Conservation (phyloP, 164 flowering plant species). For the Akebia trifoliata region DNA sequence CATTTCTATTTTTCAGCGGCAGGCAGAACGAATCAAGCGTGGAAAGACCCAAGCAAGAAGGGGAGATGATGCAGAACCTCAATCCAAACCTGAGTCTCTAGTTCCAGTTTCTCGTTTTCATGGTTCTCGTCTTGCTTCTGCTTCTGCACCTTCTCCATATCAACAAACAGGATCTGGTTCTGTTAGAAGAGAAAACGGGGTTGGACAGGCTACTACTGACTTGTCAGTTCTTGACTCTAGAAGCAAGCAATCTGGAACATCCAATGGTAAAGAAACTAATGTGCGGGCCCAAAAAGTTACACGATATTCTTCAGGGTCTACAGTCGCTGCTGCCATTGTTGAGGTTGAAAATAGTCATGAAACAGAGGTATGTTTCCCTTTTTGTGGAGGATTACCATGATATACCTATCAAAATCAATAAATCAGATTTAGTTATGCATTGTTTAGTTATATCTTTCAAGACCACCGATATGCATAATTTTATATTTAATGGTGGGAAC, state of each 20-base stretch:
- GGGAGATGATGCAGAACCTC: conserved; percentile 84
- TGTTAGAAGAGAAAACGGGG: conserved; percentile 11
- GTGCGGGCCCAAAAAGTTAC: conserved; percentile 46
- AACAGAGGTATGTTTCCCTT: conserved; percentile 53
- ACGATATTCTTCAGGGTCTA: conserved; percentile 52
- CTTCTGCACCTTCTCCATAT: conserved; percentile 65
- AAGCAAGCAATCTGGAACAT: conserved; percentile 18
- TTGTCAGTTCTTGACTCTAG: conserved; percentile 22
- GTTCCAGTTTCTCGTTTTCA: conserved; percentile 69
- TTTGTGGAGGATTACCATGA: conserved; percentile 22
- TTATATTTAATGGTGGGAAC: background rate
- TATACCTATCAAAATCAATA: background rate
- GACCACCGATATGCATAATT: conserved; percentile 10
- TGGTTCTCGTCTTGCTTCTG: conserved; percentile 89
- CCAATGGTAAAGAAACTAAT: conserved; percentile 25
- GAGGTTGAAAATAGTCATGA: conserved; percentile 84
- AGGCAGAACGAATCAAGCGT: conserved; percentile 77
- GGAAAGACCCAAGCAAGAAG: conserved; percentile 66
- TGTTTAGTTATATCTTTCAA: too few relatives aligned
- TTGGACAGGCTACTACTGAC: conserved; percentile 21
- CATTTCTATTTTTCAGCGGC: conserved; percentile 47
- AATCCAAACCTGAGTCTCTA: conserved; percentile 44
- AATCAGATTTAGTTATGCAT: too few relatives aligned
- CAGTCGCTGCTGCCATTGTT: conserved; percentile 93
- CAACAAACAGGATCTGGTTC: conserved; percentile 25